phyloP scores from a whole-genome alignment of 2,329 filamentous ascomycete genomes.

The Fusarium sp. region DNA sequence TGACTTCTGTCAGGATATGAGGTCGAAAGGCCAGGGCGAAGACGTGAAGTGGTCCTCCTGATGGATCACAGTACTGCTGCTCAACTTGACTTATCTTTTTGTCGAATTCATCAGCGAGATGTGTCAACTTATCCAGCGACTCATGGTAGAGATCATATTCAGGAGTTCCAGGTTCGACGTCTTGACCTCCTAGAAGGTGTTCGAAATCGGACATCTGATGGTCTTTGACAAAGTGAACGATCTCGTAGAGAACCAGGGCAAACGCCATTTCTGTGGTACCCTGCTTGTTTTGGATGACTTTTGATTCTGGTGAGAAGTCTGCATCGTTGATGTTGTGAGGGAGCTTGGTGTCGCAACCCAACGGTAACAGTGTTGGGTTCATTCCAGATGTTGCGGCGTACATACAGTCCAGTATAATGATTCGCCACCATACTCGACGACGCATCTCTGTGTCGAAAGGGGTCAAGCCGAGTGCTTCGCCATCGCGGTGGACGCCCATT shows the following conservation, averaged over 20 bases:
- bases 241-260: background rate
- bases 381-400: constrained; percentile 16
- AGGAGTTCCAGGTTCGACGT: constrained; percentile 1
- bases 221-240: background rate
- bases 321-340: constrained; percentile 4
- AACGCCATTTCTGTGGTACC: constrained; percentile 18
- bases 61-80: background rate
- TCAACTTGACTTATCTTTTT: background rate
- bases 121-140: background rate
- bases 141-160: background rate
- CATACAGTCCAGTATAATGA: constrained; percentile 14
- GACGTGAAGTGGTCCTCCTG: background rate
- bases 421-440: constrained; percentile 18
- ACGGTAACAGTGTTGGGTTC: background rate
- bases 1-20: background rate
- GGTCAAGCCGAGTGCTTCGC: background rate
- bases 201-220: constrained; percentile 2
- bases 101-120: background rate
- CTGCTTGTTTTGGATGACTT: background rate
- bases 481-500: constrained; percentile 13
- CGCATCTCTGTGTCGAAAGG: constrained; percentile 16
- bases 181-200: background rate
- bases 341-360: background rate
- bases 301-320: background rate
- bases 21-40: background rate